Evolutionary conservation across 2,329 filamentous ascomycete species (phyloP).

Genomic region (Colletotrichum agaves): DNA sequence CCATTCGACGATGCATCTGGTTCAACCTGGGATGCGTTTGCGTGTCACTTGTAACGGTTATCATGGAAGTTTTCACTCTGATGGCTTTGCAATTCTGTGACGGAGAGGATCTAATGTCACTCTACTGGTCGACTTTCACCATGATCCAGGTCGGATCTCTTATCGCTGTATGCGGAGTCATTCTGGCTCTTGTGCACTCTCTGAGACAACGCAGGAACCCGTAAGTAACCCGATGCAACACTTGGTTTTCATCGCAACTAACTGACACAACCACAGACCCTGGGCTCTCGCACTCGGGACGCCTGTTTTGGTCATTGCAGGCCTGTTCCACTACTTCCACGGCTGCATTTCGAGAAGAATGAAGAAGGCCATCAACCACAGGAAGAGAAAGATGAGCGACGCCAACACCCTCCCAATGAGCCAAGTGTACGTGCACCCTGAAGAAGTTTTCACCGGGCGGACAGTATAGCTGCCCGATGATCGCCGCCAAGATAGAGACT

Average conservation of each 20-base stretch:
- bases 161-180: slow-evolving; percentile 68
- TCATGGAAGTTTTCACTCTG: slow-evolving; percentile 66
- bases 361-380: slow-evolving; percentile 43
- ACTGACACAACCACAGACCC: slow-evolving; percentile 47
- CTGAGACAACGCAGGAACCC: slow-evolving; percentile 62
- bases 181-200: slow-evolving; percentile 62
- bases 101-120: slow-evolving; percentile 67
- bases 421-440: slow-evolving; percentile 52
- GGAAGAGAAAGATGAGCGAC: slow-evolving; percentile 41
- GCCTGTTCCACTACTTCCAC: slow-evolving; percentile 61
- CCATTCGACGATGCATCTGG: slow-evolving; percentile 53
- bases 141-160: slow-evolving; percentile 68
- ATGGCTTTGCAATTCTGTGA: slow-evolving; percentile 68
- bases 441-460: background rate
- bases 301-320: slow-evolving; percentile 68
- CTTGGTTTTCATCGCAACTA: background rate
- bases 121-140: slow-evolving; percentile 72
- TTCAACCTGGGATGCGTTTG: slow-evolving; percentile 57
- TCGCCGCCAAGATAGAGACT: slow-evolving; percentile 33
- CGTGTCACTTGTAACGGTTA: slow-evolving; percentile 55
- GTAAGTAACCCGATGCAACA: slow-evolving; percentile 47
- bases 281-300: slow-evolving; percentile 71
- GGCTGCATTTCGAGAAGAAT: slow-evolving; percentile 51
- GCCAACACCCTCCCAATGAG: slow-evolving; percentile 50
- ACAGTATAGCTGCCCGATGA: slow-evolving; percentile 27